Evolutionary conservation across 1,284 basidiomycete genomes (phyloP).

Genomic region (Malassezia yamatoensis): DNA sequence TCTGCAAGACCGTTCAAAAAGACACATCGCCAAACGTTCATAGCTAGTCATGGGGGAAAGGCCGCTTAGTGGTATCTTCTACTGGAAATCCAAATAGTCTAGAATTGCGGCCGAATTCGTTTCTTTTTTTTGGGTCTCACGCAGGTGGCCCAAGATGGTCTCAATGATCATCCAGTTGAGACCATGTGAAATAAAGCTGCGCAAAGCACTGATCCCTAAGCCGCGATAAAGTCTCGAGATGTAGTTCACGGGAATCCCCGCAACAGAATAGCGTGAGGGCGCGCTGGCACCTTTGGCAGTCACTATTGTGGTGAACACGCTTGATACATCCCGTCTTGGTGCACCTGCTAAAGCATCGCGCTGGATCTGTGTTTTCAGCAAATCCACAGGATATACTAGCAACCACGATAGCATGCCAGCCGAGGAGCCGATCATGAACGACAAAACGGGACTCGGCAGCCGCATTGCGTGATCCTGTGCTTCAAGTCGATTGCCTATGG

Average conservation of each 20-base stretch:
- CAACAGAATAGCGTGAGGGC: background rate
- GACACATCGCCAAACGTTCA: too few relatives aligned
- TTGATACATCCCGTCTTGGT: constrained; percentile 56
- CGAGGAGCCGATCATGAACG: constrained; percentile 39
- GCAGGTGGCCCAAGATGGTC: constrained; percentile 21
- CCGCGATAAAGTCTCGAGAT: constrained; percentile 44
- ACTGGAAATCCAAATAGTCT: constrained; percentile 18
- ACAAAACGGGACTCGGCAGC: constrained; percentile 36
- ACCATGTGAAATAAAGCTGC: constrained; percentile 46
- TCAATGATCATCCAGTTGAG: constrained; percentile 47
- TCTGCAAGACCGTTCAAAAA: constrained; percentile 22
- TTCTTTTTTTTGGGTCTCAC: background rate
- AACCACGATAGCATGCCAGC: constrained; percentile 44
- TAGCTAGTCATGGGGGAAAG: background rate
- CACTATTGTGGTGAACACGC: constrained; percentile 68
- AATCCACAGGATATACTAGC: constrained; percentile 49
- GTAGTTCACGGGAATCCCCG: constrained; percentile 13
- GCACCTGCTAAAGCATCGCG: constrained; percentile 72
- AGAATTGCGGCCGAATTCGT: background rate
- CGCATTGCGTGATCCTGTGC: constrained; percentile 23
- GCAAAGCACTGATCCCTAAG: constrained; percentile 38
- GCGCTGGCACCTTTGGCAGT: background rate
- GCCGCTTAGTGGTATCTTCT: constrained; percentile 6
- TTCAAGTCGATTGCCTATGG: constrained; percentile 15
- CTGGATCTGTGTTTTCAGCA: constrained; percentile 86